Evolutionary conservation across 345 rosid species (phyloP).

Genomic region (Populus tremula): DNA sequence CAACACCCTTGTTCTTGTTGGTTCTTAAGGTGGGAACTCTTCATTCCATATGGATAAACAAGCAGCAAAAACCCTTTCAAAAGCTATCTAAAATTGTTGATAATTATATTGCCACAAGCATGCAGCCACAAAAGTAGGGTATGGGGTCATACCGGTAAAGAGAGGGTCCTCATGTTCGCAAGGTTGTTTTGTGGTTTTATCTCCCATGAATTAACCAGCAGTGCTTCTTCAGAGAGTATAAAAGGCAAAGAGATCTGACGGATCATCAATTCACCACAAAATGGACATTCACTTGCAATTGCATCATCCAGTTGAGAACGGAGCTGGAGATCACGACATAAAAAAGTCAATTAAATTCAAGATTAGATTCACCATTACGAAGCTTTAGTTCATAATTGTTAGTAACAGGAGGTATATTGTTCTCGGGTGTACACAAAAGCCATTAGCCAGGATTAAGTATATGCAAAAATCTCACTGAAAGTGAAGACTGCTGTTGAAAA

Average conservation of each 20-base stretch:
- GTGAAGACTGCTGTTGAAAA: not conserved
- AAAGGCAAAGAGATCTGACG: constrained; percentile 73
- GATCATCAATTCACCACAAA: constrained; percentile 94
- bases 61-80: no score
- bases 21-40: no score
- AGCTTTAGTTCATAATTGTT: not conserved
- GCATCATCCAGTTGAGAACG: constrained; percentile 91
- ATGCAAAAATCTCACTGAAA: not conserved
- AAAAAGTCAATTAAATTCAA: not conserved
- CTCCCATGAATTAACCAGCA: constrained; percentile 75
- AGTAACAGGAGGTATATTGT: not conserved
- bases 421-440: not conserved
- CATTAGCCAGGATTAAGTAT: not conserved
- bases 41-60: no score
- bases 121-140: no score
- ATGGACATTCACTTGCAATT: constrained; percentile 90
- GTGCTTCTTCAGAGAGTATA: constrained; percentile 65
- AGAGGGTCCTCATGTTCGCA: constrained; percentile 58
- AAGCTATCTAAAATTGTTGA: no score
- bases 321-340: constrained; percentile 49
- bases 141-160: constrained; percentile 31
- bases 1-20: no score
- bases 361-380: not conserved
- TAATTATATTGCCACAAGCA: no score
- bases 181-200: constrained; percentile 53